Evolutionary conservation across 202 grass and related monocot genomes (phyloP), one percentile per base, ranked within the genome.

Genomic region (Panicum hallii): DNA sequence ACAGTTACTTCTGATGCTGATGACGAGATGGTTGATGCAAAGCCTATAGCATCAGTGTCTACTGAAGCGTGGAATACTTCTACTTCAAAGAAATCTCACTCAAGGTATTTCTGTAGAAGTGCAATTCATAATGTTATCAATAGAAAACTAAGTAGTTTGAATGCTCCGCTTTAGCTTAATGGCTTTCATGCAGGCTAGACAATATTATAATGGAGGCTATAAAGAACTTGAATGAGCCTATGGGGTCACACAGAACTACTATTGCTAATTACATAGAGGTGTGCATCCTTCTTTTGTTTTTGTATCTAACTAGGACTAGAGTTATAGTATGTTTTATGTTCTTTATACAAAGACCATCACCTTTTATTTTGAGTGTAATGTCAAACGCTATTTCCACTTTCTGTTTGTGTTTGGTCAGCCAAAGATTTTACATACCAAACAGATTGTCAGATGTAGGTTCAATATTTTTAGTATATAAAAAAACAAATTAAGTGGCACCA

Each of bases 261-360:
- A 90, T 97, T 81, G 75, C 93, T 66, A 74, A 77, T 66, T 98
- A 93, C 75, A 93, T 98, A 72, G 93, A 95, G 95, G 95, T 98
- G 40, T 79, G 9, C 79, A 70, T 79, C 5, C 73, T 30, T 43
- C 14, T 70, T 77, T 32, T 42, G 28, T 67, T 80, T 74, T 43
- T 63, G 28, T 26, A 73, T 48, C 47, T 74, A 80, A 67, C 5
- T 72, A 73, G 50, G 10, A 44, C n/a, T 53, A 23, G 20, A 79
- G 44, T 2, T 82, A 64, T 54, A 57, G 56, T 71, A 64, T 61
- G 23, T 55, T 11, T 56, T 75, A 43, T 67, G 5, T 8, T 67
- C 15, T 60, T 34, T 34, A 30, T 79, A 47, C 26, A 81, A 75
- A 40, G 66, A 22, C 11, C 9, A 19, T 57, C 11, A 13, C 79